Evolutionary conservation across 2,329 filamentous ascomycete genomes (phyloP), one percentile per base, ranked within the genome.

Genomic region (Pyrenophora graminea): DNA sequence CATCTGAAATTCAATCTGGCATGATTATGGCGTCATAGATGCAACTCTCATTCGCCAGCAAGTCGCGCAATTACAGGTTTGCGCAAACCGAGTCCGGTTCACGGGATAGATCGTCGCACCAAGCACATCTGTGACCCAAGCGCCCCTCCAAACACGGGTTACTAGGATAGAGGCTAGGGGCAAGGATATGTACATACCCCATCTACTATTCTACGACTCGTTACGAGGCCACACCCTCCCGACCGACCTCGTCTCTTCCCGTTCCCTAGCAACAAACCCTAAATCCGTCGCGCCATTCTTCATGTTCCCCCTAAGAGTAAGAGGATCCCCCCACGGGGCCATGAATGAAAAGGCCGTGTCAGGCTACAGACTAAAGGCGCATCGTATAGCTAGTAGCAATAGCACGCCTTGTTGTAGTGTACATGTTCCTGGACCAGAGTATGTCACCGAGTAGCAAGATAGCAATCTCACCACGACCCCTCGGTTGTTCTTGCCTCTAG

Each of bases 151-250:
- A 33, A 30, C 23, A 45, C 42, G 32, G 42, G 27, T 30, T 30
- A 13, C 27, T 13, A 30, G 27, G 27, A 30, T 30, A 12, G 27
- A 30, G 27, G 27, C 27, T 30, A 30, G 27, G 12, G 19, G 44
- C 38, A 30, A 21, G 48, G 48, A 39, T 15, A n/a, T n/a, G n/a
- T n/a, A 15, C 15, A 15, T 47, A 36, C 44, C 48, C 39, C 31
- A 10, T 21, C 19, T 23, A 36, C 17, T 41, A 51, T 27, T 36
- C 43, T 45, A 45, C 43, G 48, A 47, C 48, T 51, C 48, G 48
- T 47, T 41, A 47, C 48, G 48, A 51, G 48, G 48, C 48, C 47
- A 44, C 46, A 39, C 44, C 47, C 44, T 30, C 9, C 27, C 27
- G 3, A 3, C 27, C 27, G 12, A 7, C 9, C 48, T 51, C 48